Percentiles rank a stretch among this genome's conserved stretches.
phyloP scores from a whole-genome alignment of 331 rosid species.

The Prunus yedoensis region DNA sequence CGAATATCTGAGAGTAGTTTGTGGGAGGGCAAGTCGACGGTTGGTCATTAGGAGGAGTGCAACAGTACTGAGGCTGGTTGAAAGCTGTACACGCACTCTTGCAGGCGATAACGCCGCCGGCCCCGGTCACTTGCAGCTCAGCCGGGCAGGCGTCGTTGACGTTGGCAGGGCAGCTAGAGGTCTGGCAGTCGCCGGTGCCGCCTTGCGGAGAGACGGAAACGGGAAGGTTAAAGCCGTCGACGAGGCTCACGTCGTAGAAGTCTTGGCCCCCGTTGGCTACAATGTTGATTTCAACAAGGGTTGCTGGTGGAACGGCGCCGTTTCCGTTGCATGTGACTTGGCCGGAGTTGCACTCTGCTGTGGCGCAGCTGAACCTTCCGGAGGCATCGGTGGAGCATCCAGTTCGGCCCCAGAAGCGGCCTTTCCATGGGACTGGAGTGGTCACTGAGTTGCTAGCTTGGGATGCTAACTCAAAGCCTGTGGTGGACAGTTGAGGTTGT shows the following conservation, averaged over 20 bases:
- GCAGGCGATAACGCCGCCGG: constrained; percentile 50
- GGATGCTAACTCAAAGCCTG: constrained; percentile 38
- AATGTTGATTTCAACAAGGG: constrained; percentile 35
- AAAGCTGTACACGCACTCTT: constrained; percentile 62
- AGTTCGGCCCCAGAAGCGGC: constrained; percentile 53
- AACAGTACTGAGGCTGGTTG: constrained; percentile 39
- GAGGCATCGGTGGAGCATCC: constrained; percentile 23
- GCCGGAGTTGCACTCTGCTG: constrained; percentile 48
- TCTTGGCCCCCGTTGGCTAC: constrained; percentile 37
- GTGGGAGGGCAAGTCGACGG: constrained; percentile 39
- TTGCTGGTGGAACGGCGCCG: constrained; percentile 46
- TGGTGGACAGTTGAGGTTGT: constrained; percentile 34
- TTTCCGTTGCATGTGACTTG: constrained; percentile 42
- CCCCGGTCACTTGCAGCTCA: constrained; percentile 23
- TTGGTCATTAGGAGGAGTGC: constrained; percentile 7
- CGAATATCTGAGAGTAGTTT: constrained; percentile 23
- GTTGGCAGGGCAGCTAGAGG: constrained; percentile 35
- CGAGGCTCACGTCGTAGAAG: constrained; percentile 50
- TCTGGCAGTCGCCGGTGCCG: constrained; percentile 35
- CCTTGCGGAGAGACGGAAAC: constrained; percentile 44
- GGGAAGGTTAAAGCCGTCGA: constrained; percentile 70
- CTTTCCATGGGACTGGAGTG: constrained; percentile 38
- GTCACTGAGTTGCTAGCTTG: not conserved
- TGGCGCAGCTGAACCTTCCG: constrained; percentile 40
- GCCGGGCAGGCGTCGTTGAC: constrained; percentile 38